phyloP scores from a whole-genome alignment of 2,329 filamentous ascomycete genomes.

The Teratosphaeria nubilosa region DNA sequence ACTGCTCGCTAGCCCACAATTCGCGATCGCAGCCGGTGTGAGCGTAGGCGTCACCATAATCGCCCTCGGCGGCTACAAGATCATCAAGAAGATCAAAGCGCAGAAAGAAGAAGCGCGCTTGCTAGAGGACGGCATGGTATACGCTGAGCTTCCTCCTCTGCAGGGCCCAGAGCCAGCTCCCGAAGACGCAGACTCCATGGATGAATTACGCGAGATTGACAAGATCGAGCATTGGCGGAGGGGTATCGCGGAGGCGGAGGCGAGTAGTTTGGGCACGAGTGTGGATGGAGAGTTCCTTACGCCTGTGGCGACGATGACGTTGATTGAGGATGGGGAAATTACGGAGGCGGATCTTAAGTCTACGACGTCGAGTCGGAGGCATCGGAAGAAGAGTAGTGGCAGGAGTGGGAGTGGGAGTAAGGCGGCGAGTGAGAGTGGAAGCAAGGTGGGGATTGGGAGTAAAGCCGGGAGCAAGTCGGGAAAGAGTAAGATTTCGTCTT shows the following conservation, averaged over 20 bases:
- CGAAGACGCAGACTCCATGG: conserved; percentile 31
- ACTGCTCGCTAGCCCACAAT: conserved; percentile 80
- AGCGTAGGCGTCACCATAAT: conserved; percentile 90
- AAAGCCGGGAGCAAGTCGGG: conserved; percentile 16
- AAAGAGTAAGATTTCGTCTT: conserved; percentile 17
- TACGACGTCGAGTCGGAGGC: conserved; percentile 19
- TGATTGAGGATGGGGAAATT: conserved; percentile 36
- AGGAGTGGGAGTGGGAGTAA: conserved; percentile 1
- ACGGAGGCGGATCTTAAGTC: conserved; percentile 38
- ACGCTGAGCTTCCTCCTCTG: background rate
- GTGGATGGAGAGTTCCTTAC: conserved; percentile 59
- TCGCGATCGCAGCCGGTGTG: conserved; percentile 82
- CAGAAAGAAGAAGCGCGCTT: conserved; percentile 28
- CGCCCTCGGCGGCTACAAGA: conserved; percentile 93
- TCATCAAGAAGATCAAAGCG: conserved; percentile 71
- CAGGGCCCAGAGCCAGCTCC: conserved; percentile 5
- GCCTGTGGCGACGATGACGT: conserved; percentile 40
- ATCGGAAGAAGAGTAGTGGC: conserved; percentile 21
- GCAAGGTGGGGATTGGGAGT: conserved; percentile 8
- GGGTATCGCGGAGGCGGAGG: conserved; percentile 49
- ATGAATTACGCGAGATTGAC: conserved; percentile 49
- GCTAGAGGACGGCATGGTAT: conserved; percentile 12
- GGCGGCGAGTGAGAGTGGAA: conserved; percentile 7
- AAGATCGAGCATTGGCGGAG: conserved; percentile 54
- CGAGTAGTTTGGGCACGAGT: conserved; percentile 45